Conservation (phyloP, 345 rosid genomes). For the Ailanthus altissimus region DNA sequence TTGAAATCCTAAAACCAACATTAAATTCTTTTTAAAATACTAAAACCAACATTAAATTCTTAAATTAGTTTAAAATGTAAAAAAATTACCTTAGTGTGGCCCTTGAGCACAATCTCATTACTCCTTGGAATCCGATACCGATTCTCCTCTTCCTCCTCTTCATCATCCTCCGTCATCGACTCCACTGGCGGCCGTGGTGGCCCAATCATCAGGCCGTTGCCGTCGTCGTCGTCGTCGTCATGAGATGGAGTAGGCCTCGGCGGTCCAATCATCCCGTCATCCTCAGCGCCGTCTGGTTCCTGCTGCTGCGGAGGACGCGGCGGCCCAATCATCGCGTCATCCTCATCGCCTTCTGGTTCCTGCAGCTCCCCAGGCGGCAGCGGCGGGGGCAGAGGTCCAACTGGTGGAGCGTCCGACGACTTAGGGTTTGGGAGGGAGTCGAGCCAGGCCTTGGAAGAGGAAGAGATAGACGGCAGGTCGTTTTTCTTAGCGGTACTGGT, state of each 20-base stretch:
- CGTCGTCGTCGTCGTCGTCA: slow-evolving; percentile 38
- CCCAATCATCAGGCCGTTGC: slow-evolving; percentile 52
- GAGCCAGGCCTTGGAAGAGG: slow-evolving; percentile 47
- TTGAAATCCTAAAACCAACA: no score
- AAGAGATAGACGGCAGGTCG: slow-evolving; percentile 39
- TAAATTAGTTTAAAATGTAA: not conserved
- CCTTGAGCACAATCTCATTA: slow-evolving; percentile 92
- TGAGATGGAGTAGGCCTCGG: slow-evolving; percentile 35
- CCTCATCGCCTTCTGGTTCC: slow-evolving; percentile 21
- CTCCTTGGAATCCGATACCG: slow-evolving; percentile 66
- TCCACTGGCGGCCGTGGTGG: slow-evolving; percentile 58
- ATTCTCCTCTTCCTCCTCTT: slow-evolving; percentile 51
- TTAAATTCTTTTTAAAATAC: no score
- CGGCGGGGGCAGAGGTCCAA: slow-evolving; percentile 23
- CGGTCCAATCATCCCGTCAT: no score
- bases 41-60: no score
- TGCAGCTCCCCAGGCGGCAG: no score
- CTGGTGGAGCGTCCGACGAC: not conserved
- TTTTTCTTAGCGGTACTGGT: slow-evolving; percentile 19
- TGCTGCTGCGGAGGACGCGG: slow-evolving; percentile 41
- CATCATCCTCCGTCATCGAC: slow-evolving; percentile 31
- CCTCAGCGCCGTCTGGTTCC: slow-evolving; percentile 37
- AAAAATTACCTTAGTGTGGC: slow-evolving; percentile 69
- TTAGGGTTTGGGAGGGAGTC: slow-evolving; percentile 38
- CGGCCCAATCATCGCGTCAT: slow-evolving; percentile 53